These are phyloP conservation scores for Argentina anserina DNA, from an alignment of 306 rosid genomes.

Conservation along the genomic window DNA sequence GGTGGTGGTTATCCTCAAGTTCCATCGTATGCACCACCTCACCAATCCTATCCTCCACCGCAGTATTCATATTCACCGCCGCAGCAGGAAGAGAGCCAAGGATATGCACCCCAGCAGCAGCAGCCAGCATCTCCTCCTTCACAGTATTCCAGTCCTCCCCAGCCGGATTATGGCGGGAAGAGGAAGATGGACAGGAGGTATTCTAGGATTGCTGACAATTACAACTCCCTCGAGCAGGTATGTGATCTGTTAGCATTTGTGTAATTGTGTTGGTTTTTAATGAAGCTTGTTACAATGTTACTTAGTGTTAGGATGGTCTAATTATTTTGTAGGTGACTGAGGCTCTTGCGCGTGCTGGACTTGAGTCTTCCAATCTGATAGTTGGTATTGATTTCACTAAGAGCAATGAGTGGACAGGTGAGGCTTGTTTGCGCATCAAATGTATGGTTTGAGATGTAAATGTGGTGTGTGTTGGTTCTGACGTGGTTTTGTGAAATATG, in stretches of 20 bases:
- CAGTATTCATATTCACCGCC: slow-evolving; percentile 12
- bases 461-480: slow-evolving; percentile 24
- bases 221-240: slow-evolving; percentile 71
- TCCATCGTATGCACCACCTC: slow-evolving; percentile 38
- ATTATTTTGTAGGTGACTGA: slow-evolving; percentile 60
- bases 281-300: background rate
- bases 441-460: background rate
- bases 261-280: background rate
- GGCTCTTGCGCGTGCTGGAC: slow-evolving; percentile 93
- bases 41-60: slow-evolving; percentile 37
- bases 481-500: slow-evolving; percentile 35
- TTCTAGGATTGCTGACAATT: slow-evolving; percentile 76
- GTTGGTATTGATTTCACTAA: slow-evolving; percentile 92
- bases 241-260: background rate
- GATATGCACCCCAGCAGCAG: slow-evolving; percentile 31
- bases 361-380: slow-evolving; percentile 93
- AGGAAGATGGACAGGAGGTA: slow-evolving; percentile 62
- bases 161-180: slow-evolving; percentile 8
- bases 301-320: background rate
- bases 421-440: slow-evolving; percentile 9
- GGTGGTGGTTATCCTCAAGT: slow-evolving; percentile 13
- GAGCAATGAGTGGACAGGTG: slow-evolving; percentile 99
- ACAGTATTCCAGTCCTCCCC: slow-evolving; percentile 4
- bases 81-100: slow-evolving; percentile 9
- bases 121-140: slow-evolving; percentile 17